phyloP scores from a whole-genome alignment of 2,329 filamentous ascomycete genomes.

The Zymoseptoria ardabiliae region DNA sequence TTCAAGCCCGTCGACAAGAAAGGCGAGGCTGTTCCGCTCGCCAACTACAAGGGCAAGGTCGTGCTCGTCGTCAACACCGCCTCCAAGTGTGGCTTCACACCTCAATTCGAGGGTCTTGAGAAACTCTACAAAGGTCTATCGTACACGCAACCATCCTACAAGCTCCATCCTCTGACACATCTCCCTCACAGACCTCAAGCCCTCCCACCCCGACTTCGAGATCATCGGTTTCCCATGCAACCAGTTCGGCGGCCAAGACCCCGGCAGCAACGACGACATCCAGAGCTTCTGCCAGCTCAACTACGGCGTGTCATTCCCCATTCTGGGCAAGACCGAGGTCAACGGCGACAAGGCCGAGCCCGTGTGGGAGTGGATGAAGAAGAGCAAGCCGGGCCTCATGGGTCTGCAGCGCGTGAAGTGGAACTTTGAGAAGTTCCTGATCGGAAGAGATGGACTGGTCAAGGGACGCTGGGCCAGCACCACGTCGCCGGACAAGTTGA shows the following conservation, averaged over 20 bases:
- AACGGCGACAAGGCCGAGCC: constrained; percentile 79
- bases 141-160: background rate
- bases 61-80: constrained; percentile 96
- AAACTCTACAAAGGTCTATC: constrained; percentile 66
- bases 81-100: constrained; percentile 97
- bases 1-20: constrained; percentile 65
- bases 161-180: background rate
- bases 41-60: constrained; percentile 78
- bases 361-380: constrained; percentile 68
- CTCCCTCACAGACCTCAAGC: constrained; percentile 45
- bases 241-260: constrained; percentile 90
- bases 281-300: constrained; percentile 76
- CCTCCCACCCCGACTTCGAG: constrained; percentile 65
- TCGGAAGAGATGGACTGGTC: constrained; percentile 79
- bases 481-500: constrained; percentile 75
- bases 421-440: constrained; percentile 99
- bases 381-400: constrained; percentile 68
- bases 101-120: constrained; percentile 87
- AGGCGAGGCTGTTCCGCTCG: constrained; percentile 63
- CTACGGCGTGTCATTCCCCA: constrained; percentile 87
- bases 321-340: constrained; percentile 87
- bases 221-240: constrained; percentile 98
- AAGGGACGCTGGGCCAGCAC: constrained; percentile 80
- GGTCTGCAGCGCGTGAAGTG: constrained; percentile 92
- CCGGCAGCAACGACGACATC: constrained; percentile 60